These are phyloP conservation scores for Adiantum capillusveneris DNA, from an alignment of 75 land plant genomes.

Conservation along the genomic window DNA sequence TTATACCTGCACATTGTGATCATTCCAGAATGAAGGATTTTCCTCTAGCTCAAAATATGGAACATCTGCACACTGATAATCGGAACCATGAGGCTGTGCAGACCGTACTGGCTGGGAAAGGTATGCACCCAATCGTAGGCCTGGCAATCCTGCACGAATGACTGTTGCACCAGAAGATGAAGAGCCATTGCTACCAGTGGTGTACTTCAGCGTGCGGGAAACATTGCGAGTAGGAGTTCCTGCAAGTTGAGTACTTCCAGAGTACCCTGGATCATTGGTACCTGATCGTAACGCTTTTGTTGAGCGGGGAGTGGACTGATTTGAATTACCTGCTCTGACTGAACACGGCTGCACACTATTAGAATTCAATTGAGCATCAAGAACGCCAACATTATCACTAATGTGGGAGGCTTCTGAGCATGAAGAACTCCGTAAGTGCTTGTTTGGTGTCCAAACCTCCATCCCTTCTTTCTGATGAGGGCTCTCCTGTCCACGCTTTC, in stretches of 20 bases:
- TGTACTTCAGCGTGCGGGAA: neutral
- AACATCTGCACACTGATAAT: slow-evolving; percentile 22
- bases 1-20: slow-evolving; percentile 92
- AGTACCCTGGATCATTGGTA: slow-evolving; percentile 49
- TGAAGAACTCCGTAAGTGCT: neutral
- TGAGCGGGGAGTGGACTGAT: slow-evolving; percentile 37
- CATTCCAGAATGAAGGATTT: slow-evolving; percentile 89
- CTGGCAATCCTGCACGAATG: too few relatives aligned
- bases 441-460: neutral
- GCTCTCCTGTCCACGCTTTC: neutral
- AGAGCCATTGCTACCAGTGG: too few relatives aligned
- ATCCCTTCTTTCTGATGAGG: neutral
- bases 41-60: slow-evolving; percentile 88
- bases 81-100: too few relatives aligned
- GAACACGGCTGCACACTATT: neutral
- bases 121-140: too few relatives aligned
- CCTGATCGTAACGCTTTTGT: slow-evolving; percentile 60
- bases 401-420: slow-evolving; percentile 19
- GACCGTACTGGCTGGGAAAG: too few relatives aligned
- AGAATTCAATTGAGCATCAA: too few relatives aligned
- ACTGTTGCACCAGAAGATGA: too few relatives aligned
- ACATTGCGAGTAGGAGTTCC: slow-evolving; percentile 4
- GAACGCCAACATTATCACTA: neutral
- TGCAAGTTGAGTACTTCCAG: slow-evolving; percentile 3
- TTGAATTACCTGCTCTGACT: slow-evolving; percentile 12